Base-by-base conservation (phyloP, 148 eudicot species). In the Oxyria digyna region DNA sequence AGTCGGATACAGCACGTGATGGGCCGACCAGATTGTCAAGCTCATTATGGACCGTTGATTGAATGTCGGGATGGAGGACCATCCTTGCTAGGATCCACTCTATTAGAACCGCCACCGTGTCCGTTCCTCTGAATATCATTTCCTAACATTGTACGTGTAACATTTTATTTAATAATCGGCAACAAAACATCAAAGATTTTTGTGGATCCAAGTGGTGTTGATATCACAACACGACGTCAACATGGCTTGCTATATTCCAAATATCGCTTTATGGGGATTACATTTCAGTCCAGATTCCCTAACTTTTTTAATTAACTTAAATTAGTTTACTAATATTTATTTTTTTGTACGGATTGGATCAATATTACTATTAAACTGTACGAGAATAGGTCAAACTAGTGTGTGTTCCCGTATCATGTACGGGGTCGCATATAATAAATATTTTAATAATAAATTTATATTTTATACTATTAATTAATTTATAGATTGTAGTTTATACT, bases 71-170 rank as follows among this genome's bases (percentile, higher is more conserved):
- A 69, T 88, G 95, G 45, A 82, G 76, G 62, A 82, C 84, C 77
- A 88, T 26, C 49, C 95, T 80, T 20, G 95, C 91, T 18, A 88
- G 67, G 32, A 86, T 84, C 95, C 95, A 88, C 83, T 88, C 95
- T 1, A 88, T 81, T 23, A 84, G 41, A 48, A 85, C 86, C n/a
- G 89, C 87, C 45, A 87, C 93, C 1, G 89, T 87, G 68, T 87
- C 93, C 0, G 95, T 88, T 0, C 95, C 95, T 72, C 95, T 80
- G 48, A 88, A 88, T 71, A 85, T 82, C 91, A 87, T 87, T 73
- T 87, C 88, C 91, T 84, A 78, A 14, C 15, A 13, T 1, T 43
- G 1, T 12, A n/a, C n/a, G n/a, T n/a, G n/a, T 43, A 13, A 13
- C 13, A 43, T 0, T 42, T 35, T 2, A 43, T 4, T 43, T 4